These are phyloP conservation scores for Phytophthora sansomeana DNA, from an alignment of 352 stramenopile species.

Conservation along the genomic window DNA sequence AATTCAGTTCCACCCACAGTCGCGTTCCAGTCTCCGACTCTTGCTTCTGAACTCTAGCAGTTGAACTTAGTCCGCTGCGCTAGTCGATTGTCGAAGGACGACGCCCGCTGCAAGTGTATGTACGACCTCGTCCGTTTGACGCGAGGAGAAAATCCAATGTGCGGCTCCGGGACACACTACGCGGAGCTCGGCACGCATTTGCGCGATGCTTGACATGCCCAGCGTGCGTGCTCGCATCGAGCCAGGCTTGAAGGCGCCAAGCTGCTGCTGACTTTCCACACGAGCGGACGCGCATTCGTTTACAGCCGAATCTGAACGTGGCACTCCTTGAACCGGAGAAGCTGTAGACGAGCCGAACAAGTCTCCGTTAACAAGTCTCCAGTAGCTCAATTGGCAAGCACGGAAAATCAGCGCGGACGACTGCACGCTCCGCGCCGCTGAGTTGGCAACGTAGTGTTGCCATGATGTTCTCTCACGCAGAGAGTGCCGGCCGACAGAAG, in stretches of 20 bases:
- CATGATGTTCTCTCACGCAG: slow-evolving; percentile 21
- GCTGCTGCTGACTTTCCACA: slow-evolving; percentile 25
- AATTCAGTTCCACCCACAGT: slow-evolving; percentile 4
- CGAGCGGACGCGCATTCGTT: slow-evolving; percentile 30
- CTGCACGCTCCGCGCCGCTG: slow-evolving; percentile 7
- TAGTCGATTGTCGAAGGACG: slow-evolving; percentile 18
- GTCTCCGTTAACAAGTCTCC: slow-evolving; percentile 3
- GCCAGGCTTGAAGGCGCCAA: slow-evolving; percentile 1
- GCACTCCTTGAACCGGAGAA: slow-evolving; percentile 26
- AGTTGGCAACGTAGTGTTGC: slow-evolving; percentile 19
- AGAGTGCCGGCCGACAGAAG: slow-evolving; percentile 13
- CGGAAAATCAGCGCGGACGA: slow-evolving; percentile 24
- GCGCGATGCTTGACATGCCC: slow-evolving; percentile 27
- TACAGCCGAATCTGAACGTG: slow-evolving; percentile 20
- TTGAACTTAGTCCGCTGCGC: slow-evolving; percentile 18
- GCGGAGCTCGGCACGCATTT: slow-evolving; percentile 12
- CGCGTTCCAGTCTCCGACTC: neutral
- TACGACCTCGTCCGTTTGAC: slow-evolving; percentile 23
- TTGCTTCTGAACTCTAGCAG: neutral
- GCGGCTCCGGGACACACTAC: slow-evolving; percentile 5
- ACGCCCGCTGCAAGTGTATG: slow-evolving; percentile 22
- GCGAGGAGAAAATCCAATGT: slow-evolving; percentile 25
- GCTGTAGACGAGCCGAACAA: slow-evolving; percentile 28
- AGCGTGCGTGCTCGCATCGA: slow-evolving; percentile 29
- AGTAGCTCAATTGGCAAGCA: slow-evolving; percentile 3